A percentile compares a stretch with the other conserved stretches of the same genome.
Conservation (phyloP, 2,329 filamentous ascomycete genomes). For the Fusarium proliferatum region DNA sequence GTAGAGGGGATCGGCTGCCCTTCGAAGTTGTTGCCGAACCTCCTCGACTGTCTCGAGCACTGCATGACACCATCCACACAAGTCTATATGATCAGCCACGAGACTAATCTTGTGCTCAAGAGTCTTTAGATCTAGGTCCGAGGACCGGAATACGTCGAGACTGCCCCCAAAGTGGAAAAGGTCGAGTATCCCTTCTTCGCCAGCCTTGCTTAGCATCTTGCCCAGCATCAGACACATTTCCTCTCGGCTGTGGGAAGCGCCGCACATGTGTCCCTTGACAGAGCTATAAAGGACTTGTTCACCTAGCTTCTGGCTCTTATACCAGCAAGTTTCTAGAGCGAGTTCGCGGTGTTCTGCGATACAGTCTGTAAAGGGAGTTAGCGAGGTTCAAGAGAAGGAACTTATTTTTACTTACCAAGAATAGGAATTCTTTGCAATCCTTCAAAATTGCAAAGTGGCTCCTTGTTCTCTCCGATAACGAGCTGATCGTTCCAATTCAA, state of each 20-base stretch:
- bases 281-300: constrained; percentile 3
- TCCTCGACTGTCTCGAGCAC: background rate
- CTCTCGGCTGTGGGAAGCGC: background rate
- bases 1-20: constrained; percentile 14
- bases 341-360: constrained; percentile 19
- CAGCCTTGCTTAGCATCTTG: constrained; percentile 23
- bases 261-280: background rate
- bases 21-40: background rate
- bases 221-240: constrained; percentile 16
- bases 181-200: constrained; percentile 7
- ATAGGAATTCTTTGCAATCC: constrained; percentile 9
- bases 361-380: constrained; percentile 10
- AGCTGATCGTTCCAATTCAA: constrained; percentile 4
- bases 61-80: constrained; percentile 9
- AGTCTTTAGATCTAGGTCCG: background rate
- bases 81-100: constrained; percentile 9
- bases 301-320: constrained; percentile 21
- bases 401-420: constrained; percentile 2
- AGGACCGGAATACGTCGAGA: background rate
- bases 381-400: background rate
- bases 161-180: constrained; percentile 4
- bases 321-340: constrained; percentile 2
- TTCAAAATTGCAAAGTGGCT: background rate
- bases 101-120: constrained; percentile 9
- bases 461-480: background rate